phyloP scores from a whole-genome alignment of 2,329 filamentous ascomycete species.

The Epichloe gansuensis region DNA sequence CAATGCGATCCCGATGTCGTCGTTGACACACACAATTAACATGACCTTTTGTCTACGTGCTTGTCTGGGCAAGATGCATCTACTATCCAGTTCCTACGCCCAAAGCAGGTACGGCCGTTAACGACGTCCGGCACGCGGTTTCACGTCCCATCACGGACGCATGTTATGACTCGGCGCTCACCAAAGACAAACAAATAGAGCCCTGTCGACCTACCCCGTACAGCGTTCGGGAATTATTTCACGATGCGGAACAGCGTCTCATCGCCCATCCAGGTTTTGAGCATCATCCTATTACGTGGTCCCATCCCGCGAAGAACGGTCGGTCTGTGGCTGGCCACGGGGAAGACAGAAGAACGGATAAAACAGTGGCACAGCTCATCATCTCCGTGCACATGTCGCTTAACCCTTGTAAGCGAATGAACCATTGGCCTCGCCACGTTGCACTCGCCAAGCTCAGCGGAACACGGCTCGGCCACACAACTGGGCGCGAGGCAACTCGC shows the following conservation, averaged over 20 bases:
- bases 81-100: too few relatives aligned
- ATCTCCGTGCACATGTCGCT: background rate
- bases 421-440: conserved; percentile 1
- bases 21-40: background rate
- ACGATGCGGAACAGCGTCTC: background rate
- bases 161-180: too few relatives aligned
- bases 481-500: too few relatives aligned
- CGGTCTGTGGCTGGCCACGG: background rate
- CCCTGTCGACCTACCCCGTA: too few relatives aligned
- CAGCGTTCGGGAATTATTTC: too few relatives aligned
- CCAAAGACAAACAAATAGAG: too few relatives aligned
- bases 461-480: background rate
- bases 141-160: too few relatives aligned
- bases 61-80: too few relatives aligned
- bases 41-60: too few relatives aligned
- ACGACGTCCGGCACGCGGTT: too few relatives aligned
- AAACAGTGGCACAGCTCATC: background rate
- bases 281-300: background rate
- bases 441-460: background rate
- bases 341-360: background rate
- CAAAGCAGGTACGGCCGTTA: too few relatives aligned
- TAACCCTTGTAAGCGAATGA: background rate
- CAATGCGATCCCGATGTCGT: background rate
- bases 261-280: background rate
- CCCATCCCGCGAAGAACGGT: background rate